Percentiles rank a stretch among this genome's conserved stretches.
phyloP scores from a whole-genome alignment of 441 rosid species.

The Pelargonium cotyledonis region DNA sequence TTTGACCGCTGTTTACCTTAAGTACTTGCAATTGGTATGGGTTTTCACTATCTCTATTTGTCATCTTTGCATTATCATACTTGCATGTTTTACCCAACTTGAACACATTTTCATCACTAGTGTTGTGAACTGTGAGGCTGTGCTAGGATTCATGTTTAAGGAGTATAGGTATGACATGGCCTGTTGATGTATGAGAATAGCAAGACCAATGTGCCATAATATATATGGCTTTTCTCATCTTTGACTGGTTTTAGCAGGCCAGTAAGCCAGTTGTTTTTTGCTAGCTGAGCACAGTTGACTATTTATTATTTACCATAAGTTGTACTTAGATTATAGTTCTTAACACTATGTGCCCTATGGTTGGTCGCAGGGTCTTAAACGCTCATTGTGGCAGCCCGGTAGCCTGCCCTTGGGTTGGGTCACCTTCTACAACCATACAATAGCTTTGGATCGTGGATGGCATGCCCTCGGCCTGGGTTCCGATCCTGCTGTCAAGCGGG shows the following conservation, averaged over 20 bases:
- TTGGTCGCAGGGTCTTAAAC: slow-evolving; percentile 50
- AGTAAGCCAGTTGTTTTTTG: too few species aligned
- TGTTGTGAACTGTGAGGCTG: too few species aligned
- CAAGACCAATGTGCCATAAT: too few species aligned
- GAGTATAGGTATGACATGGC: too few species aligned
- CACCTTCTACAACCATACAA: slow-evolving; percentile 48
- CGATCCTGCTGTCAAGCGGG: slow-evolving; percentile 35
- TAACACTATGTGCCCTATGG: slow-evolving; percentile 10
- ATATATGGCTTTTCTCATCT: too few species aligned
- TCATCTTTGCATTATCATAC: slow-evolving; percentile 1
- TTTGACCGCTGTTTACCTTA: slow-evolving; percentile 52
- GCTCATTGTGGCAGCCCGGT: slow-evolving; percentile 63
- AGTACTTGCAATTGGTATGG: slow-evolving; percentile 64
- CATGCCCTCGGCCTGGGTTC: slow-evolving; percentile 68
- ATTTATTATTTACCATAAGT: neutral
- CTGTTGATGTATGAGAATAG: too few species aligned
- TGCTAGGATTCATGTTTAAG: too few species aligned
- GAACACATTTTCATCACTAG: too few species aligned
- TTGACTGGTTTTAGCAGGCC: too few species aligned
- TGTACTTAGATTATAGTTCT: too few species aligned
- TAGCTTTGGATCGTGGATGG: slow-evolving; percentile 65
- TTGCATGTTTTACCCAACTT: neutral
- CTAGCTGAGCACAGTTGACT: too few species aligned
- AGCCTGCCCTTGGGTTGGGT: slow-evolving; percentile 79
- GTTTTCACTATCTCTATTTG: neutral